Conservation (phyloP, 345 rosid genomes). For the Jatropha curcas region DNA sequence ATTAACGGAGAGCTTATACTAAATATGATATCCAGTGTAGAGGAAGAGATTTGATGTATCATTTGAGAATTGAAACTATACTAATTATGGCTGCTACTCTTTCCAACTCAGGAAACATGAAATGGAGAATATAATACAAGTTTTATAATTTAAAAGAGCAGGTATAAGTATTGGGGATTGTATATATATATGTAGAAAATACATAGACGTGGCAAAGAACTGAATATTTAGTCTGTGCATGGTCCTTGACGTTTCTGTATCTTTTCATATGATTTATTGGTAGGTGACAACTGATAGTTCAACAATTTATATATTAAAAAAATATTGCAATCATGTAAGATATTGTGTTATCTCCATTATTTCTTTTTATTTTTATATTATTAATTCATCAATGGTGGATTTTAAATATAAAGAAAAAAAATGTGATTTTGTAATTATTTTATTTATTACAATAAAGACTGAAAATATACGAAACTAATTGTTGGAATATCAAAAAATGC, state of each 20-base stretch:
- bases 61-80: not conserved
- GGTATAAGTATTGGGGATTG: not conserved
- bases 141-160: not conserved
- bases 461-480: too few relatives aligned
- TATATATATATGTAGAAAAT: not conserved
- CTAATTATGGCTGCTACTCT: not conserved
- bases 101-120: not conserved
- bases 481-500: too few relatives aligned
- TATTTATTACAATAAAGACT: too few relatives aligned
- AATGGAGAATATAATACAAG: too few relatives aligned
- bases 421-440: too few relatives aligned
- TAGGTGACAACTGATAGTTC: not conserved
- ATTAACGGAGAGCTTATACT: not conserved
- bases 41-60: not conserved
- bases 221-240: slow-evolving; percentile 1
- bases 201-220: not conserved
- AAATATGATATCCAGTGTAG: not conserved
- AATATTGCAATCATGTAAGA: not conserved
- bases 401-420: too few relatives aligned
- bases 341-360: too few relatives aligned
- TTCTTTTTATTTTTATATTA: not conserved
- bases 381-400: too few relatives aligned
- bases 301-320: not conserved
- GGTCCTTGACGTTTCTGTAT: not conserved
- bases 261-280: not conserved